Percentiles rank a stretch among this genome's conserved stretches.
These are phyloP conservation scores for Verruconis gallopava DNA, from an alignment of 2,329 filamentous ascomycete genomes.

Conservation along the genomic window DNA sequence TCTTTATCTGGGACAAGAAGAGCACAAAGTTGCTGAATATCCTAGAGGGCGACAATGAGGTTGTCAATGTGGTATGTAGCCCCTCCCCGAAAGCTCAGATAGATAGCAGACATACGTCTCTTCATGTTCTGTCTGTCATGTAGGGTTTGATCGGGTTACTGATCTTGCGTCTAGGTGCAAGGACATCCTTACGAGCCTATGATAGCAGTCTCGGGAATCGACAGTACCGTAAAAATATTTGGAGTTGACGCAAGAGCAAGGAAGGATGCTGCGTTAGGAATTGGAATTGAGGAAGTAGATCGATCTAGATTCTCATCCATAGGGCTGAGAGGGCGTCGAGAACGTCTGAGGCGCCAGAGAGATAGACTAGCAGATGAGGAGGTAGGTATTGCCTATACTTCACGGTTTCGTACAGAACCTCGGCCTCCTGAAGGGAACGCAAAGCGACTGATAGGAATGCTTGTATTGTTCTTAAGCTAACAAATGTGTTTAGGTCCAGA, in stretches of 20 bases:
- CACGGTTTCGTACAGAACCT: no score
- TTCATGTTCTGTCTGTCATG: neutral
- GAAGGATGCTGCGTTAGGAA: neutral
- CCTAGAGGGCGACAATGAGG: conserved; percentile 52
- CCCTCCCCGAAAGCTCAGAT: no score
- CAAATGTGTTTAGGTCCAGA: neutral
- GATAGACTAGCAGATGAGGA: neutral
- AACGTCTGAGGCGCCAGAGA: neutral
- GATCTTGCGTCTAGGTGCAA: conserved; percentile 20
- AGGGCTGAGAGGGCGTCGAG: neutral
- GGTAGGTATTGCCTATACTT: neutral
- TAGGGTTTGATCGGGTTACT: conserved; percentile 1
- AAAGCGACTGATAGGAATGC: no score
- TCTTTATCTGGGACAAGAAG: conserved; percentile 58
- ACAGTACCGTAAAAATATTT: conserved; percentile 57
- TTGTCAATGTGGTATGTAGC: conserved; percentile 62
- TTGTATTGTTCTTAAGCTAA: neutral
- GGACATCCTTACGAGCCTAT: conserved; percentile 56
- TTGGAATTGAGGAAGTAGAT: conserved; percentile 1
- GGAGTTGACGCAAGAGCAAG: conserved; percentile 38
- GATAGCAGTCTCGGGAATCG: conserved; percentile 53
- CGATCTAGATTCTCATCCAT: neutral
- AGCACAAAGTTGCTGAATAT: conserved; percentile 50
- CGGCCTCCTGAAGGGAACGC: no score
- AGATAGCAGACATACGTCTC: no score